Evolutionary conservation across 495 filamentous ascomycete genomes (phyloP), one percentile per base, ranked within the genome.

Genomic region (Aspergillus steynii): DNA sequence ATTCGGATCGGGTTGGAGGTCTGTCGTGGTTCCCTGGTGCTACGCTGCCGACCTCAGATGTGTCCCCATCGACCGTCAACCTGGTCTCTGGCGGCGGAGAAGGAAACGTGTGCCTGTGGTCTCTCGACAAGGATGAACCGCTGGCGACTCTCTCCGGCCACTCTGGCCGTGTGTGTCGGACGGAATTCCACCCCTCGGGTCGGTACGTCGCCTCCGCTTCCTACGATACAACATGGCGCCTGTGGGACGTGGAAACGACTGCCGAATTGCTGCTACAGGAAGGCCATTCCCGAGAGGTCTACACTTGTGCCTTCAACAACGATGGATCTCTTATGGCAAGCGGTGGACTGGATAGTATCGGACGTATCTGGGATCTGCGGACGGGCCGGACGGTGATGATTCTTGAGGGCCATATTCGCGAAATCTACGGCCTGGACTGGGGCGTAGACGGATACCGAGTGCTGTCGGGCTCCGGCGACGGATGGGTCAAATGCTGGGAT

Each of bases 401-500:
- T 56, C 82, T 99, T 4, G 92, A 98, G 65, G 91, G 90, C 3
- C 93, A 97, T 65, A 93, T 97, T 69, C 88, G 92, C 45, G 93
- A 96, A 25, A 96, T 99, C 51, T 92, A 93, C 62, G 93, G 86
- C 1, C 76, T 97, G 15, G 93, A 96, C 70, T 99, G 95, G 95
- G 88, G 90, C 53, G 82, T 87, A 0, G 96, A 99, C 67, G 93
- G 93, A 1, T 88, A 96, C 70, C 86, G 95, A 7, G 86, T 97
- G 15, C 79, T 97, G 5, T 90, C 91, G 6, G 93, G 93, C 2
- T 92, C 90, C n/a, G 93, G 86, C 1, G 95, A 99, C 68, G 95
- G 94, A 5, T 96, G 93, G 85, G 88, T 95, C 58, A 98, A 97
- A 71, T 96, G 93, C 77, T 99, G 95, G 95, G 95, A 99, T 71